Evolutionary conservation across 805 yeast species (phyloP).

Genomic region (Cyberlindnera suaveolens): DNA sequence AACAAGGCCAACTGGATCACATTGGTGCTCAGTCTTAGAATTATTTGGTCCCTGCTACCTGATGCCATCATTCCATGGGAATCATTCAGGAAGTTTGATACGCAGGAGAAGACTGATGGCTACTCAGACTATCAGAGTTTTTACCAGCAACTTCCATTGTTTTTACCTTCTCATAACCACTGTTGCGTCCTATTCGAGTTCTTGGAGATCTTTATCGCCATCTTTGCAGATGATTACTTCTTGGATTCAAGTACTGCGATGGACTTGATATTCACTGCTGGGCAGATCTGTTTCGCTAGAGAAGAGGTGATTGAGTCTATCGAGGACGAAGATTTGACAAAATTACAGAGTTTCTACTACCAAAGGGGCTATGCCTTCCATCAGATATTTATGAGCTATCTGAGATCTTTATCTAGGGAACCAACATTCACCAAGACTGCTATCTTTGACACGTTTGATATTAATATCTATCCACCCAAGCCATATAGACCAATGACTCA

Average conservation of each 20-base stretch:
- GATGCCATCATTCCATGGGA: slow-evolving; percentile 32
- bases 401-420: slow-evolving; percentile 27
- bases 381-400: slow-evolving; percentile 27
- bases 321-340: slow-evolving; percentile 24
- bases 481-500: slow-evolving; percentile 28
- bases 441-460: slow-evolving; percentile 27
- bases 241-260: slow-evolving; percentile 25
- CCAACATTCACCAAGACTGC: slow-evolving; percentile 26
- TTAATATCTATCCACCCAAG: slow-evolving; percentile 28
- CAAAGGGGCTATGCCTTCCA: slow-evolving; percentile 30
- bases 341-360: slow-evolving; percentile 27
- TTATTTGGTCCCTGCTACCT: slow-evolving; percentile 30
- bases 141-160: slow-evolving; percentile 28
- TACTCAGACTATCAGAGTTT: slow-evolving; percentile 26
- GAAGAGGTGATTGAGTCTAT: slow-evolving; percentile 13
- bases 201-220: slow-evolving; percentile 27
- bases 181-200: slow-evolving; percentile 31
- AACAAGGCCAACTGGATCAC: slow-evolving; percentile 21
- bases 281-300: slow-evolving; percentile 30
- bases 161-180: slow-evolving; percentile 30
- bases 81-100: slow-evolving; percentile 24
- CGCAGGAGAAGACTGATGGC: slow-evolving; percentile 18
- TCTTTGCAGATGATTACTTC: slow-evolving; percentile 27
- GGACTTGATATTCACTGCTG: slow-evolving; percentile 31
- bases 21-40: slow-evolving; percentile 25